phyloP scores from a whole-genome alignment of 106 monocot genomes.

The Iris macrosiphon region DNA sequence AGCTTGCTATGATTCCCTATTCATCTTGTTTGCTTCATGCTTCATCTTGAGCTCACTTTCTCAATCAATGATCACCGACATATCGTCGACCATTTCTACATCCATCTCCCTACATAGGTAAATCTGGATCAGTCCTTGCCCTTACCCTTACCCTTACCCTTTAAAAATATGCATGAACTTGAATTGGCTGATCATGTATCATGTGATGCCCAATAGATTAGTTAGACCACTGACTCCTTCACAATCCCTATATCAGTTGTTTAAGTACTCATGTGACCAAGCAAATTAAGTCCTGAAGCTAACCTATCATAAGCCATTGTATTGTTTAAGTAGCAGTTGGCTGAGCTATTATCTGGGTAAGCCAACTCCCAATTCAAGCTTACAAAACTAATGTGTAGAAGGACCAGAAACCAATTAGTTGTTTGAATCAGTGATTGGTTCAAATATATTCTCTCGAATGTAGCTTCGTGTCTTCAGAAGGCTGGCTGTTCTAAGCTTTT shows the following conservation, averaged over 20 bases:
- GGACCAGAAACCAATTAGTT: neutral
- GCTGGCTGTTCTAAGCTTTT: neutral
- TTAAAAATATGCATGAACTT: neutral
- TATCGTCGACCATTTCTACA: neutral
- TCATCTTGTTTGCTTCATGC: neutral
- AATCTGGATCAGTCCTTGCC: neutral
- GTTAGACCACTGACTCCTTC: conserved; percentile 1
- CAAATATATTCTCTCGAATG: neutral
- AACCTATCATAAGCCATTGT: neutral
- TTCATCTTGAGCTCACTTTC: neutral
- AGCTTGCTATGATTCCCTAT: too few relatives aligned
- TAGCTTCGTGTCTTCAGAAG: neutral
- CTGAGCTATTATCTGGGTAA: neutral
- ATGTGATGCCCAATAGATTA: conserved; percentile 9
- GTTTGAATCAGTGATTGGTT: neutral
- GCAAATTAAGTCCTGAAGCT: conserved; percentile 2
- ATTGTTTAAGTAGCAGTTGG: neutral
- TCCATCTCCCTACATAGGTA: neutral
- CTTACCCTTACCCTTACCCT: neutral
- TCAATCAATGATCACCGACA: neutral
- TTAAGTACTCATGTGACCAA: conserved; percentile 1
- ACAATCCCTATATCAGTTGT: neutral
- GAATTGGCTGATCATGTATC: conserved; percentile 12
- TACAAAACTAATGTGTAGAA: neutral
- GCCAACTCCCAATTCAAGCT: conserved; percentile 2